Percentiles rank a stretch among this genome's conserved stretches.
Evolutionary conservation across 441 rosid genomes (phyloP).

Genomic region (Pelargonium citronellum): DNA sequence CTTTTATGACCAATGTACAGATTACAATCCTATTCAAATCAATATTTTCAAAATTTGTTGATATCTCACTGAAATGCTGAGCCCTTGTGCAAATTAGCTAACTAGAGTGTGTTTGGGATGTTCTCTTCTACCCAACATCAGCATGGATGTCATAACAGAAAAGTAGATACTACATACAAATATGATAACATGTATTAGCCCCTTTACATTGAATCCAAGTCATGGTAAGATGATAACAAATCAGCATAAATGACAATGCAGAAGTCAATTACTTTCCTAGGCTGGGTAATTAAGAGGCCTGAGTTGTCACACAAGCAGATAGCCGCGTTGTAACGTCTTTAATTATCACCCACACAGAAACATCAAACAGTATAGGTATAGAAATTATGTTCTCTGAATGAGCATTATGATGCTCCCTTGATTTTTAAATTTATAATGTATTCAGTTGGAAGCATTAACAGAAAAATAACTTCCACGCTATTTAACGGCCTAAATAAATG

Average conservation of each 20-base stretch:
- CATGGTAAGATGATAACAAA: not conserved
- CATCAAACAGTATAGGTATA: not conserved
- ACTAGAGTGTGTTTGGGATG: too few species aligned
- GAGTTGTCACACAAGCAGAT: not conserved
- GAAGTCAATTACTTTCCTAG: not conserved
- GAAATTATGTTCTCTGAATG: not conserved
- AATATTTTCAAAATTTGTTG: too few species aligned
- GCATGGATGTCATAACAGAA: not conserved
- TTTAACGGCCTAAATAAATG: not conserved
- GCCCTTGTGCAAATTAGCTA: too few species aligned
- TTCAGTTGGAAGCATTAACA: not conserved
- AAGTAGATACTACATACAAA: not conserved
- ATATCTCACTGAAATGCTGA: too few species aligned
- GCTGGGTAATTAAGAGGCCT: too few species aligned
- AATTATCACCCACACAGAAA: not conserved
- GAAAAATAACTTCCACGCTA: too few species aligned
- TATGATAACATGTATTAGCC: too few species aligned
- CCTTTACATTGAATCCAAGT: too few species aligned
- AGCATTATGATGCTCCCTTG: not conserved
- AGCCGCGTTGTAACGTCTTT: not conserved
- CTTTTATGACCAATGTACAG: too few species aligned
- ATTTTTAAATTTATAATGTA: not conserved
- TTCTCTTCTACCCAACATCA: too few species aligned
- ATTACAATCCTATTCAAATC: too few species aligned
- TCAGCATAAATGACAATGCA: not conserved